Evolutionary conservation across 345 rosid genomes (phyloP).

Genomic region (Rhodomyrtus tomentosa): DNA sequence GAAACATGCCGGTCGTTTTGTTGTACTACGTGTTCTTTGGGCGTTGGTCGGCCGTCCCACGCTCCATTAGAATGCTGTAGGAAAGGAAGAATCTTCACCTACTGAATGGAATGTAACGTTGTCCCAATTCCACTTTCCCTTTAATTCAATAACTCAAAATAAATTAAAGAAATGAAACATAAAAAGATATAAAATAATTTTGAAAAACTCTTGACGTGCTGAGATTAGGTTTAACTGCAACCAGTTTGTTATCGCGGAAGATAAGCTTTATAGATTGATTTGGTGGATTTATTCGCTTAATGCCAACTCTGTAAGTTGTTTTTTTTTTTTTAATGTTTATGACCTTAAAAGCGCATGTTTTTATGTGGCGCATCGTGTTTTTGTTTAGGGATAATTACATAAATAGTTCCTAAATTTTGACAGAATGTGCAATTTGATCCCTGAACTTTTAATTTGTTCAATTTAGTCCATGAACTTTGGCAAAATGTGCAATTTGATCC

Average conservation of each 20-base stretch:
- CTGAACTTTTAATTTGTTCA: too few species aligned
- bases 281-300: not conserved
- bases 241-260: not conserved
- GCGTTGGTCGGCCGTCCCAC: not conserved
- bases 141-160: not conserved
- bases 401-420: too few species aligned
- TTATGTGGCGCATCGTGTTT: not conserved
- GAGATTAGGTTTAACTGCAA: not conserved
- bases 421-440: too few species aligned
- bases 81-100: not conserved
- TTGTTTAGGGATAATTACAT: too few species aligned
- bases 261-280: not conserved
- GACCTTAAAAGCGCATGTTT: not conserved
- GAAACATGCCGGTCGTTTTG: not conserved
- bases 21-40: not conserved
- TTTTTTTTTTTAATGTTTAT: too few species aligned
- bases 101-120: not conserved
- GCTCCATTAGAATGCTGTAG: not conserved
- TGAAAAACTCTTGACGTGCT: not conserved
- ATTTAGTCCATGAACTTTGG: too few species aligned
- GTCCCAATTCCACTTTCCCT: not conserved
- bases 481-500: too few species aligned
- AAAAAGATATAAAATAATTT: not conserved
- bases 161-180: not conserved
- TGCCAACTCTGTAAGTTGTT: not conserved